These are phyloP conservation scores for Venturia nashicola DNA, from an alignment of 2,329 filamentous ascomycete species.

Conservation along the genomic window DNA sequence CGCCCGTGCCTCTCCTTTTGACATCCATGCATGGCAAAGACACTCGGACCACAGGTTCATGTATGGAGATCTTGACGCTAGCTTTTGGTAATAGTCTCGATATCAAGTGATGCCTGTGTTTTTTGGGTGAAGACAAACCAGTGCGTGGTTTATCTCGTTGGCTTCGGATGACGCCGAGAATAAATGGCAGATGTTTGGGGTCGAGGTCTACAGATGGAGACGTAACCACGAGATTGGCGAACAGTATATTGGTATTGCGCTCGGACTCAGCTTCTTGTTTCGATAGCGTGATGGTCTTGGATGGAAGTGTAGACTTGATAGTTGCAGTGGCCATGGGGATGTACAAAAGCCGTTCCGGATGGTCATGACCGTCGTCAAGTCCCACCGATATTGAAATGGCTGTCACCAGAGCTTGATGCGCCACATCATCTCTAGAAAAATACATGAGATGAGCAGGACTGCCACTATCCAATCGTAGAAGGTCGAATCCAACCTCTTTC, in stretches of 20 bases:
- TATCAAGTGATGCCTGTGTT: slow-evolving; percentile 45
- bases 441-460: slow-evolving; percentile 98
- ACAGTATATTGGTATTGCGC: slow-evolving; percentile 89
- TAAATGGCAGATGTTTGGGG: slow-evolving; percentile 76
- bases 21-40: slow-evolving; percentile 66
- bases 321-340: slow-evolving; percentile 96
- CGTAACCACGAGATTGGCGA: slow-evolving; percentile 90
- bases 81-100: slow-evolving; percentile 89
- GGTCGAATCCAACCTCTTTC: slow-evolving; percentile 90
- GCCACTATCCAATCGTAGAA: slow-evolving; percentile 81
- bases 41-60: slow-evolving; percentile 88
- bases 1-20: slow-evolving; percentile 47
- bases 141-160: slow-evolving; percentile 14
- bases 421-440: slow-evolving; percentile 82
- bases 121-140: slow-evolving; percentile 15
- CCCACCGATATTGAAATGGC: slow-evolving; percentile 88
- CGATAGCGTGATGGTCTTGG: slow-evolving; percentile 78
- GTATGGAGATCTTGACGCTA: slow-evolving; percentile 88
- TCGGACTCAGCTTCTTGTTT: slow-evolving; percentile 61
- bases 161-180: slow-evolving; percentile 62
- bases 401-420: slow-evolving; percentile 85
- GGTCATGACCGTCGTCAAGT: slow-evolving; percentile 77
- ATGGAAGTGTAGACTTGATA: slow-evolving; percentile 84
- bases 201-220: slow-evolving; percentile 91
- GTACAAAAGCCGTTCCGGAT: slow-evolving; percentile 78